These are phyloP conservation scores for Pharnaceum exiguum DNA, from an alignment of 148 eudicot genomes.

Conservation along the genomic window DNA sequence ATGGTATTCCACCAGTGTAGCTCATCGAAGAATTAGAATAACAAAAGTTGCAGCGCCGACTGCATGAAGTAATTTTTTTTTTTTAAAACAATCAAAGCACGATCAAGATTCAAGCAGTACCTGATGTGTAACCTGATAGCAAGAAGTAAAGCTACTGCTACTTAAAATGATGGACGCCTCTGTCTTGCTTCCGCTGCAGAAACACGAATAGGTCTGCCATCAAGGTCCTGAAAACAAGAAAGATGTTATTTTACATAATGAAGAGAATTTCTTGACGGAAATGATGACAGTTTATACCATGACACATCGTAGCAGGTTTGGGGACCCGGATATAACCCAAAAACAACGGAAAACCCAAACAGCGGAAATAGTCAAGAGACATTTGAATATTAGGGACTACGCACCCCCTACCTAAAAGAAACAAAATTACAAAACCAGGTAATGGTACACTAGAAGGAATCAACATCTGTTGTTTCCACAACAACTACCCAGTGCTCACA, in stretches of 20 bases:
- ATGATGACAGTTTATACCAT: not conserved
- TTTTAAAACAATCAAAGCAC: not conserved
- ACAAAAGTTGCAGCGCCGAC: not conserved
- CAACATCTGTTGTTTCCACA: no score
- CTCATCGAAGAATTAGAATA: not conserved
- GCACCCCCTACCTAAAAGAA: no score
- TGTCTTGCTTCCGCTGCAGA: slow-evolving; percentile 71
- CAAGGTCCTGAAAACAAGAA: slow-evolving; percentile 56
- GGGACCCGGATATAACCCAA: not conserved
- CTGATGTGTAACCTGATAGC: slow-evolving; percentile 14
- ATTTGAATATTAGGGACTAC: no score
- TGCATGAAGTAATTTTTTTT: no score
- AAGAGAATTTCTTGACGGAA: not conserved
- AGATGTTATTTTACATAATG: not conserved
- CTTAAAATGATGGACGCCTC: slow-evolving; percentile 55
- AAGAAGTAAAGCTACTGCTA: slow-evolving; percentile 11
- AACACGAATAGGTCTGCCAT: slow-evolving; percentile 80
- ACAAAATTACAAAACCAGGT: no score
- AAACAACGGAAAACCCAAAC: not conserved
- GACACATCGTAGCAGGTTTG: not conserved
- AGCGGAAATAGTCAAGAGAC: no score
- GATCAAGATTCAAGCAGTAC: slow-evolving; percentile 1
- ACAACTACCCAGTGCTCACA: no score
- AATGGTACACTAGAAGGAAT: no score
- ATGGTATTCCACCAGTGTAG: not conserved